Base-by-base conservation (phyloP, 306 rosid genomes). In the Ziziphus jujuba region DNA sequence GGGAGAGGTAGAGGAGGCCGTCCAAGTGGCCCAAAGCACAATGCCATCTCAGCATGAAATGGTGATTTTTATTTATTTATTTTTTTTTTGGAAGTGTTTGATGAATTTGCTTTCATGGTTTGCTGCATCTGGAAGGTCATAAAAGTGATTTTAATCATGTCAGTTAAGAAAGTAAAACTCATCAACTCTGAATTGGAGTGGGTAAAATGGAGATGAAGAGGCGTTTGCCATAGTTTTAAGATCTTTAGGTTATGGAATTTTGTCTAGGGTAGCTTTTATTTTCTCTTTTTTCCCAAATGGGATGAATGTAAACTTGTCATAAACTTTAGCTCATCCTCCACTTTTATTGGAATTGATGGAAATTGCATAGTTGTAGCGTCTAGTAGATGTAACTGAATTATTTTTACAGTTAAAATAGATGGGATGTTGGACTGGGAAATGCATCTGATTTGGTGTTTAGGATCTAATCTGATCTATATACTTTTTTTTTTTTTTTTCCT, bases 1-100 rank as follows among this genome's bases (percentile, higher is more conserved):
- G 83, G 79, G 25, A 81, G 91, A 69, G 87, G 84, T 16, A 77
- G 91, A 73, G 85, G 95, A 17, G 79, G 85, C 66, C 77, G 77
- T 40, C 36, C 80, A 17, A 78, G 76, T 23, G 88, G 57, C 44
- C 80, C 66, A 19, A 80, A 53, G 66, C 85, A 79, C 61, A 72
- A 49, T 76, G 54, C 16, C 51, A 63, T 55, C 36, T 49, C 77
- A 23, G 69, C 79, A 10, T 87, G 75, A 80, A 56, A 22, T 33
- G n/a, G n/a, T n/a, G n/a, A n/a, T n/a, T n/a, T 44, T 16, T 10
- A 13, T 7, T 2, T 13, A 36, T 44, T 65, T 36, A 63, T 51
- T 58, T 55, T 67, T 73, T 35, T 5, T 19, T 24, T 17, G 21
- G 33, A 15, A 59, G 44, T 11, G n/a, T 47, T 36, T 38, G n/a